Base-by-base conservation (phyloP, 192 early-diverging fungal species). In the Backusella mclennaniae region DNA sequence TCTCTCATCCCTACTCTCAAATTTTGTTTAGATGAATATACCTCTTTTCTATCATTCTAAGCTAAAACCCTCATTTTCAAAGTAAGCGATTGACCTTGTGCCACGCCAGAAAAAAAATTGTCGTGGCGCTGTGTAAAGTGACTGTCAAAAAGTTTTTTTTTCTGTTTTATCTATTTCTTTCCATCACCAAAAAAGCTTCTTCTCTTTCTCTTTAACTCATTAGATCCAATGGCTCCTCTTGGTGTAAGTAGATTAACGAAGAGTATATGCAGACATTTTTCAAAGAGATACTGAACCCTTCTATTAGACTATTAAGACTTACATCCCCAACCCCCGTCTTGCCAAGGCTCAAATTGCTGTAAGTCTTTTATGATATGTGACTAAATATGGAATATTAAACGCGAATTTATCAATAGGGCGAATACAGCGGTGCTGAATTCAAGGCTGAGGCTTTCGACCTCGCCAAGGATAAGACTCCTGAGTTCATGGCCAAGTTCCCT, bases 401-500 rank as follows among this genome's bases (percentile, higher is more conserved):
- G 44, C 66, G 35, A 33, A 0, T 26, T 39, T 66, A 29, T 38
- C 26, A 12, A 3, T 77, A 77, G 76, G 96, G 95, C 82, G 86
- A 91, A 78, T 92, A 93, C 83, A 91, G 92, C 80, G 90, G 89
- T 80, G 74, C 95, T 41, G 90, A 95, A 36, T 82, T 98, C 76
- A 89, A 87, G 31, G 84, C 89, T 74, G 83, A 84, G 75, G 83
- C 83, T 71, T 92, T 95, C 81, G 78, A 88, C 81, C 82, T 94
- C 74, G 88, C 86, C 41, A 88, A 86, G 38, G 94, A 92, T 90
- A 90, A 91, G 88, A 90, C 87, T 52, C 82, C 90, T 56, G 96
- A 93, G 85, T 97, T 89, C 88, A 82, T 94, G 72, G 89, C 90
- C 86, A 99, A 98, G 89, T 98, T 94, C 90, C 96, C 95, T 38